Conservation (phyloP, 495 filamentous ascomycete species). For the Niebla homalea region DNA sequence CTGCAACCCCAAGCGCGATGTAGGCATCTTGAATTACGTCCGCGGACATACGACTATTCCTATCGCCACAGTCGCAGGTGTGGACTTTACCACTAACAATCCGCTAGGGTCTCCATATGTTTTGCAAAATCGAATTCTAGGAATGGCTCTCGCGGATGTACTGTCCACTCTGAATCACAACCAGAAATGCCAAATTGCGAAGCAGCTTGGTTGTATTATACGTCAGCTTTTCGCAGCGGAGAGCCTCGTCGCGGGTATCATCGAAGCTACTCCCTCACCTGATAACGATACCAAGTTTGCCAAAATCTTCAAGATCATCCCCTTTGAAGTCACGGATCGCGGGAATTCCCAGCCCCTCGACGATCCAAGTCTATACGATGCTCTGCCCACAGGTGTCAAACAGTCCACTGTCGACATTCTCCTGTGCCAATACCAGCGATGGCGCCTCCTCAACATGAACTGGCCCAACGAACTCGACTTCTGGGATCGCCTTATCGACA, state of each 20-base stretch:
- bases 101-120: conserved; percentile 10
- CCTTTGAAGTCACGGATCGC: not conserved
- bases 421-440: not conserved
- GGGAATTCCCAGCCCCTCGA: no score
- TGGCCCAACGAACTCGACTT: no score
- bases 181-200: conserved; percentile 3
- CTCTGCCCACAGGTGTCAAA: no score
- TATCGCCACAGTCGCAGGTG: not conserved
- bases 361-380: no score
- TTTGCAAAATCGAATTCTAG: conserved; percentile 7
- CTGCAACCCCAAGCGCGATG: conserved; percentile 4
- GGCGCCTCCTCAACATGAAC: not conserved
- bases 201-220: not conserved
- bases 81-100: conserved; percentile 8
- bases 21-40: conserved; percentile 3
- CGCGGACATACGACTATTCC: conserved; percentile 4
- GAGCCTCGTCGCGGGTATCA: conserved; percentile 1
- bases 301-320: conserved; percentile 1
- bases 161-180: conserved; percentile 6
- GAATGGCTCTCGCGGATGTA: conserved; percentile 3
- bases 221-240: conserved; percentile 2
- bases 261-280: not conserved
- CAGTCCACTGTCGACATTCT: not conserved
- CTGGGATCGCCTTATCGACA: not conserved
- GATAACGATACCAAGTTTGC: not conserved